Evolutionary conservation across 129 eudicot genomes (phyloP).

Genomic region (Centrapalus pauciflorus): DNA sequence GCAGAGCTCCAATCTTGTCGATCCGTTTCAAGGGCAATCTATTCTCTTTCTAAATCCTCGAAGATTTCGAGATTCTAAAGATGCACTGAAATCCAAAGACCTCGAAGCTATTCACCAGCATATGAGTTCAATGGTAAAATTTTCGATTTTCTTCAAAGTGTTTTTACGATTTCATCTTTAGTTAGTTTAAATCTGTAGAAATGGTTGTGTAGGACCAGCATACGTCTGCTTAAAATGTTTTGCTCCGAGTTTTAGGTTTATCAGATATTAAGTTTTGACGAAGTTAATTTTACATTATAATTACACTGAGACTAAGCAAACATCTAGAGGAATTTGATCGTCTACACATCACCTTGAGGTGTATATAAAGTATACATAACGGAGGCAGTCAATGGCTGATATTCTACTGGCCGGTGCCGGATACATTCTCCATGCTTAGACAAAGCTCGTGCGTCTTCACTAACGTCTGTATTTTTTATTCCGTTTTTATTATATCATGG

Average conservation of each 20-base stretch:
- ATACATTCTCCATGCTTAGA: no score
- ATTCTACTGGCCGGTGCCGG: no score
- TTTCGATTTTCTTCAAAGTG: background rate
- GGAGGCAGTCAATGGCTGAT: no score
- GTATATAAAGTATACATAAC: background rate
- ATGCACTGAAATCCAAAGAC: slow-evolving; percentile 16
- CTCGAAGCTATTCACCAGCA: slow-evolving; percentile 19
- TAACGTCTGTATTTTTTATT: no score
- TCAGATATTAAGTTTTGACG: background rate
- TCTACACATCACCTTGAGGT: background rate
- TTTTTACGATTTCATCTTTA: background rate
- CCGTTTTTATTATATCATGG: no score
- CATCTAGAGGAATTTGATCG: background rate
- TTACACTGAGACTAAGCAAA: background rate
- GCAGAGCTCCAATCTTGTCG: slow-evolving; percentile 7
- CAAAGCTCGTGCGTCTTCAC: no score
- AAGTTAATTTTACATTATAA: background rate
- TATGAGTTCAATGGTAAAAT: slow-evolving; percentile 17
- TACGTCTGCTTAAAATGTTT: background rate
- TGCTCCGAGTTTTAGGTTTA: slow-evolving; percentile 5
- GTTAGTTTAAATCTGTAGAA: background rate
- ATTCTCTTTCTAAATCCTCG: slow-evolving; percentile 17
- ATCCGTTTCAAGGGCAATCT: slow-evolving; percentile 20
- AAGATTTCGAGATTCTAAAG: slow-evolving; percentile 2
- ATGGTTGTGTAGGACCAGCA: background rate